Percentiles rank a stretch among this genome's conserved stretches.
These are phyloP conservation scores for Casuarina equisetifolia DNA, from an alignment of 306 rosid species.

Conservation along the genomic window DNA sequence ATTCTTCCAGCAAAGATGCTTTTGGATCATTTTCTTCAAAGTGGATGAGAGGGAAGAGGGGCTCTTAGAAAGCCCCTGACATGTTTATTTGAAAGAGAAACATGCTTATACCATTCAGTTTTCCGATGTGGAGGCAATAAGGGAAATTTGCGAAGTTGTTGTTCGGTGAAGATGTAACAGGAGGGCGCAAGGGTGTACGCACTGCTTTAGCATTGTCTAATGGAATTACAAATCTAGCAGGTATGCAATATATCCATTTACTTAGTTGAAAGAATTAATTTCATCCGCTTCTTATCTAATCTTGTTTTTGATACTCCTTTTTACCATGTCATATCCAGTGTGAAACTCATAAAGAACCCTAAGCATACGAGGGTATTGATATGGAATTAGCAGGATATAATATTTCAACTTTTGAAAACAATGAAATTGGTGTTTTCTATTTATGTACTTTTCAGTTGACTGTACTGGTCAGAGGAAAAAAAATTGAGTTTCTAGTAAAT, in stretches of 20 bases:
- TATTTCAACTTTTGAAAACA: neutral
- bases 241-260: too few relatives aligned
- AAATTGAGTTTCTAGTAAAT: neutral
- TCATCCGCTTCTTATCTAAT: neutral
- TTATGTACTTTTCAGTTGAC: neutral
- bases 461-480: neutral
- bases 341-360: neutral
- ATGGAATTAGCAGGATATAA: neutral
- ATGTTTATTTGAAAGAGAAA: slow-evolving; percentile 60
- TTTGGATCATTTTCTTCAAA: slow-evolving; percentile 85
- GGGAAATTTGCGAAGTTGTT: slow-evolving; percentile 77
- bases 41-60: slow-evolving; percentile 60
- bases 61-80: slow-evolving; percentile 48
- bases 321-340: neutral
- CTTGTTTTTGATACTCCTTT: neutral
- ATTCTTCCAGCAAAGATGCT: slow-evolving; percentile 54
- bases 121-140: slow-evolving; percentile 72
- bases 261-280: neutral
- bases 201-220: too few relatives aligned
- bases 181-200: slow-evolving; percentile 62
- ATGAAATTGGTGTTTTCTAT: neutral
- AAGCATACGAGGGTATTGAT: neutral
- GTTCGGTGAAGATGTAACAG: slow-evolving; percentile 86
- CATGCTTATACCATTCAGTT: slow-evolving; percentile 42
- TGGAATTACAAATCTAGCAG: too few relatives aligned